A percentile compares a stretch with the other conserved stretches of the same genome.
These are phyloP conservation scores for Trypanosoma theileri DNA, from an alignment of 208 protist genomes.

Conservation along the genomic window DNA sequence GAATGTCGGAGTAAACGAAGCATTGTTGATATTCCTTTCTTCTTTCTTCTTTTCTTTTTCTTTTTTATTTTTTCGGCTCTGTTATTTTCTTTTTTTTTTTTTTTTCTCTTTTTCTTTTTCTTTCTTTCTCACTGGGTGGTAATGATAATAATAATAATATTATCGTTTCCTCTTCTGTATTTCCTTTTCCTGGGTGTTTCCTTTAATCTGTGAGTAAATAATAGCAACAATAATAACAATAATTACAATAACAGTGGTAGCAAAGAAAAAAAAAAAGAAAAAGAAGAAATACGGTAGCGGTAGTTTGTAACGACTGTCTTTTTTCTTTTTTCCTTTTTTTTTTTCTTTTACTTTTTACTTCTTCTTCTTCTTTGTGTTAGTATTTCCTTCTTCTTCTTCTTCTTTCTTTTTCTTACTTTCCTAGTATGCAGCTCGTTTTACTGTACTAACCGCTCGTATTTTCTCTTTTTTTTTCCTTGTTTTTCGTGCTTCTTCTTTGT, in stretches of 20 bases:
- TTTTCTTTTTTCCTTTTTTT: not conserved
- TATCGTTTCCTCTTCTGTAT: not conserved
- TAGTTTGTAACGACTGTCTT: too few relatives aligned
- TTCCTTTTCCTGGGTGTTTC: not conserved
- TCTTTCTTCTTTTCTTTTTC: not conserved
- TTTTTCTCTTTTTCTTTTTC: not conserved
- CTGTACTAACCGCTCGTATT: not conserved
- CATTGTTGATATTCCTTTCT: conserved; percentile 1
- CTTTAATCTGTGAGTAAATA: not conserved
- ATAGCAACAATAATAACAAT: too few relatives aligned
- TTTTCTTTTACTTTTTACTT: not conserved
- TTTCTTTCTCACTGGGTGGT: not conserved
- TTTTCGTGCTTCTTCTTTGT: not conserved
- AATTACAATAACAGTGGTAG: too few relatives aligned
- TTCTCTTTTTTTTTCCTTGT: conserved; percentile 10
- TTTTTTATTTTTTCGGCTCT: not conserved
- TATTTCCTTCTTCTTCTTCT: not conserved
- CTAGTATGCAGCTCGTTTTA: not conserved
- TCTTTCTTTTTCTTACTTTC: conserved; percentile 4
- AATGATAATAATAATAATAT: too few relatives aligned
- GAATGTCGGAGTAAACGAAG: conserved; percentile 25
- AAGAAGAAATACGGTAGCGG: too few relatives aligned
- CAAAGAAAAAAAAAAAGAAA: too few relatives aligned
- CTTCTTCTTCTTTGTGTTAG: not conserved
- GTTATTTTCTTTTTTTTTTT: not conserved